A percentile compares a stretch with the other conserved stretches of the same genome.
Evolutionary conservation across 352 stramenopile genomes (phyloP).

Genomic region (Stramenopiles sp.): DNA sequence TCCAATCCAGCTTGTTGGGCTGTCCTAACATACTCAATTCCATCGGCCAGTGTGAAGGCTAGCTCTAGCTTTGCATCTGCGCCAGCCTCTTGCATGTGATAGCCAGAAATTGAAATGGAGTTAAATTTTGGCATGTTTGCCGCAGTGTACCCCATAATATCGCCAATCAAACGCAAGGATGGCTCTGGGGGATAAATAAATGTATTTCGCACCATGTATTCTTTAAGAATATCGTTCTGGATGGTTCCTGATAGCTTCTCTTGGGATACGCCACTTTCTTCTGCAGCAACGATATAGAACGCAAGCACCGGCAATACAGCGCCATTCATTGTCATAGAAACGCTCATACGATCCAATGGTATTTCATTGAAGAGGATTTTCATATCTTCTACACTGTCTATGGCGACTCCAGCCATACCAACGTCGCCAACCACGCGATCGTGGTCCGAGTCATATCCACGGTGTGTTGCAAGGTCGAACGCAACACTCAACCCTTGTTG

Average conservation of each 20-base stretch:
- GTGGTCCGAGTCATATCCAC: conserved; percentile 89
- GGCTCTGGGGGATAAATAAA: conserved; percentile 89
- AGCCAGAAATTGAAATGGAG: conserved; percentile 84
- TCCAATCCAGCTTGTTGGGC: conserved; percentile 71
- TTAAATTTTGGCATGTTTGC: conserved; percentile 93
- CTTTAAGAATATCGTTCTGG: conserved; percentile 95
- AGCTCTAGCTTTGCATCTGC: conserved; percentile 79
- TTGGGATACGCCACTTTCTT: conserved; percentile 76
- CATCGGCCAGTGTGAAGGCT: conserved; percentile 89
- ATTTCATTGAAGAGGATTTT: conserved; percentile 90
- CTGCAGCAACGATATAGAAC: conserved; percentile 85
- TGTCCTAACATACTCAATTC: conserved; percentile 80
- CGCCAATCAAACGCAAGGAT: conserved; percentile 77
- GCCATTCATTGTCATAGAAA: conserved; percentile 97
- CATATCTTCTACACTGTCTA: conserved; percentile 90
- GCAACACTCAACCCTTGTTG: conserved; percentile 77
- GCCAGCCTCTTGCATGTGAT: conserved; percentile 94
- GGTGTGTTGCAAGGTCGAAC: conserved; percentile 92
- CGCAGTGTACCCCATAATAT: conserved; percentile 91
- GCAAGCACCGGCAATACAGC: conserved; percentile 81
- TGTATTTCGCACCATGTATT: conserved; percentile 88
- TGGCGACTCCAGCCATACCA: conserved; percentile 85
- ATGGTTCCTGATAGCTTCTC: conserved; percentile 63
- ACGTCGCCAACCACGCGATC: conserved; percentile 79
- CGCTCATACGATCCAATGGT: conserved; percentile 76